Base-by-base conservation (phyloP, 2,329 filamentous ascomycete species). In the Rasamsonia emersonii region DNA sequence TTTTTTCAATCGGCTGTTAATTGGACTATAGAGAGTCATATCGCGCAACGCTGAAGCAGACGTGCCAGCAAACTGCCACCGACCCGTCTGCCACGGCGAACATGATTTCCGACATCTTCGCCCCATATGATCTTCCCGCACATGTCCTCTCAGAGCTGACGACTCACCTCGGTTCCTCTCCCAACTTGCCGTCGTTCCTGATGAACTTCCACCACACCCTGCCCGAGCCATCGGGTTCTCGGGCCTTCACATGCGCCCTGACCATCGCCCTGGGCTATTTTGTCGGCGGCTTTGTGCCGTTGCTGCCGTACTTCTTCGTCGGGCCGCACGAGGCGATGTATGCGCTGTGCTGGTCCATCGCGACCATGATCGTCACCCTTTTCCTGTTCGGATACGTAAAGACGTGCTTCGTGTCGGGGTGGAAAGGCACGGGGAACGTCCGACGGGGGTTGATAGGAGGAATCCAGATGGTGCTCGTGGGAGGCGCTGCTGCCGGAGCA, bases 241-340 rank as follows among this genome's bases (percentile, higher is more conserved):
- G 57, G 9, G 57, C 58, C 21, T 35, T 59, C 6, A 45, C 49
- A 14, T 61, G 57, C 35, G 58, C 58, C 11, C 26, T 61, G 8
- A 61, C 58, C 5, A 61, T 61, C 27, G 58, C 57, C 7, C 19
- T 61, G 14, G 56, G 56, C 7, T 61, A 61, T 41, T 61, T 61
- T 33, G 49, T 61, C 36, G 59, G 63, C 32, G 63, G 63, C 2
- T 61, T 67, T 25, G 54, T 67, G 9, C 69, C 70, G 5, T 59
- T 73, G 42, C 54, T 71, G 0, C 70, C 70, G 1, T 73, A 73
- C 46, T 72, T 74, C 40, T 61, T 61, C 79, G 42, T 93, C 73
- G 35, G 86, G 73, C 44, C 77, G 67, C 26, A 88, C 79, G 57
- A 95, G 85, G 40, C 82, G 68, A 67, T 89, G 86, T 55, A 94